These are phyloP conservation scores for Globisporangium lucens DNA, from an alignment of 352 stramenopile species.

Conservation along the genomic window DNA sequence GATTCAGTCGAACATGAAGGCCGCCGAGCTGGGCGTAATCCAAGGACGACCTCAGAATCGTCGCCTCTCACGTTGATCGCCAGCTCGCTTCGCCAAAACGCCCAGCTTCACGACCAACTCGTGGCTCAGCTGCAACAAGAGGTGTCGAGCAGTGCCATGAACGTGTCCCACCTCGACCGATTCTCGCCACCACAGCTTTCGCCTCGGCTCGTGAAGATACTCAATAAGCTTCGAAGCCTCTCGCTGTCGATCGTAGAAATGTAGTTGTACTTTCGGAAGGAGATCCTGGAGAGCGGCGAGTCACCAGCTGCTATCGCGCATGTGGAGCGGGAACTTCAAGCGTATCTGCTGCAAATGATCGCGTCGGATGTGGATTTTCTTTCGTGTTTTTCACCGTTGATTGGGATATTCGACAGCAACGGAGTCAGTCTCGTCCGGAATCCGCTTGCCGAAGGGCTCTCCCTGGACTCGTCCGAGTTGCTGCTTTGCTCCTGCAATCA, in stretches of 20 bases:
- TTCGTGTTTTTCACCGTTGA: constrained; percentile 27
- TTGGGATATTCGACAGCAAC: constrained; percentile 42
- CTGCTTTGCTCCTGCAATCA: constrained; percentile 62
- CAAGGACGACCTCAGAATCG: neutral
- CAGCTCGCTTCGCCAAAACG: constrained; percentile 49
- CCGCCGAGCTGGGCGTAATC: neutral
- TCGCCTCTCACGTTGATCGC: constrained; percentile 34
- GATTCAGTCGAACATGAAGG: neutral
- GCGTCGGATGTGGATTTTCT: constrained; percentile 53
- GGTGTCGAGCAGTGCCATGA: constrained; percentile 16
- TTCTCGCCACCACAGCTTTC: constrained; percentile 26
- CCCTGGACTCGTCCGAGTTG: constrained; percentile 66
- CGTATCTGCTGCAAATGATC: constrained; percentile 44
- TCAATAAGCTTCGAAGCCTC: constrained; percentile 60
- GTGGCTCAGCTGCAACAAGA: constrained; percentile 43
- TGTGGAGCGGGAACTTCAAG: constrained; percentile 41
- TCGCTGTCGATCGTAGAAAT: constrained; percentile 66
- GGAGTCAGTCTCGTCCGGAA: constrained; percentile 49
- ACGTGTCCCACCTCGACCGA: constrained; percentile 22
- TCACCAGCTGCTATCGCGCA: constrained; percentile 17
- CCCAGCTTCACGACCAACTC: constrained; percentile 38
- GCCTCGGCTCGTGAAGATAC: constrained; percentile 35
- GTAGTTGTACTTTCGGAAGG: constrained; percentile 48
- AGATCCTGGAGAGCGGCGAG: constrained; percentile 16
- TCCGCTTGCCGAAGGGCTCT: constrained; percentile 59